Percentiles rank a stretch among this genome's conserved stretches.
These are phyloP conservation scores for Cronartium ribicola DNA, from an alignment of 1,284 basidiomycete genomes.

Conservation along the genomic window DNA sequence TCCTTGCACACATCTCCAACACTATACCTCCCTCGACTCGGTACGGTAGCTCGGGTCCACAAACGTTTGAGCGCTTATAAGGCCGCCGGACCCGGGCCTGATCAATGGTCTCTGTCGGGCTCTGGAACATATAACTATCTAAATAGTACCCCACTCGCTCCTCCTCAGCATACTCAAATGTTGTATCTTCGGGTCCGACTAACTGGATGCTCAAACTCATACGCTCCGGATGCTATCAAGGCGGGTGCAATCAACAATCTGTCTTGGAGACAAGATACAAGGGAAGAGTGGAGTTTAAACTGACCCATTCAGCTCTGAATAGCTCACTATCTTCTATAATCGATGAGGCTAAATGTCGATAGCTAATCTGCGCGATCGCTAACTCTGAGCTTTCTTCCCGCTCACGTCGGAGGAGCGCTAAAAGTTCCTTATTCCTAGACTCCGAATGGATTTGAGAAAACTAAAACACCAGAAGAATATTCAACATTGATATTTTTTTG, in stretches of 20 bases:
- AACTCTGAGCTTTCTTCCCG: slow-evolving; percentile 3
- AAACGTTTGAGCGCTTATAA: no score
- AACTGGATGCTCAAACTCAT: slow-evolving; percentile 37
- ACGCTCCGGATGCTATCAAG: slow-evolving; percentile 29
- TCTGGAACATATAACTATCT: neutral
- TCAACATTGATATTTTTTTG: neutral
- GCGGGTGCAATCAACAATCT: neutral
- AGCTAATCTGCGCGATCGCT: slow-evolving; percentile 23
- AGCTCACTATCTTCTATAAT: slow-evolving; percentile 37
- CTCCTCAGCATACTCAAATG: slow-evolving; percentile 13
- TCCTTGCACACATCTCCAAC: no score
- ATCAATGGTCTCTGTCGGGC: neutral
- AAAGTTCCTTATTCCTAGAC: slow-evolving; percentile 31
- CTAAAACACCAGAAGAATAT: slow-evolving; percentile 1
- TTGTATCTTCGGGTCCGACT: slow-evolving; percentile 20
- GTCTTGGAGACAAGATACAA: neutral
- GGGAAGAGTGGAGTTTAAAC: neutral
- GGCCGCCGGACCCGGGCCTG: no score
- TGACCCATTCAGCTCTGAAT: slow-evolving; percentile 41
- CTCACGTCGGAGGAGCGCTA: slow-evolving; percentile 26
- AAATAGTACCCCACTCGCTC: neutral
- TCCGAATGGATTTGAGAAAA: slow-evolving; percentile 41
- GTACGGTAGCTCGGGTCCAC: no score
- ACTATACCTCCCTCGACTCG: no score
- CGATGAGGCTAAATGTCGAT: slow-evolving; percentile 25